phyloP scores from a whole-genome alignment of 176 grass and related monocot species.

The Elaeis guineensis region DNA sequence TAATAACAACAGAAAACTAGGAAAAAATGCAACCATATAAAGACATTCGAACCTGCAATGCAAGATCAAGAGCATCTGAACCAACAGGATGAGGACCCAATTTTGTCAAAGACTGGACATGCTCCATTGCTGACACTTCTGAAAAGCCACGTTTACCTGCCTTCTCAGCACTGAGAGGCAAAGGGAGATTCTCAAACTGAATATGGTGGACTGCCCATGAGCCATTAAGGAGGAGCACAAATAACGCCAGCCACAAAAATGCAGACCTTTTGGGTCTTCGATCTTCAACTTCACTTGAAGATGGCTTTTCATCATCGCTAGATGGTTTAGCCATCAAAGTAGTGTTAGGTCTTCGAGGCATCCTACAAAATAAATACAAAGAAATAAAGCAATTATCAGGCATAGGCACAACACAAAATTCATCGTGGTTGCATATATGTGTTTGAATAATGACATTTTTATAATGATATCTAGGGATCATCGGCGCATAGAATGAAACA shows the following conservation, averaged over 20 bases:
- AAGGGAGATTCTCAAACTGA: constrained; percentile 66
- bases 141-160: constrained; percentile 88
- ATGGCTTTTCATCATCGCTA: constrained; percentile 15
- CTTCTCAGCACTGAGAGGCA: constrained; percentile 54
- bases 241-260: constrained; percentile 57
- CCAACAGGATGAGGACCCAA: constrained; percentile 91
- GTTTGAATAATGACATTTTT: too few relatives aligned
- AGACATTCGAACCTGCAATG: constrained; percentile 48
- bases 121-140: constrained; percentile 65
- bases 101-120: constrained; percentile 68
- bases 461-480: too few relatives aligned
- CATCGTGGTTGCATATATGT: too few relatives aligned
- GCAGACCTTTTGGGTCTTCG: constrained; percentile 43
- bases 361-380: not conserved
- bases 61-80: constrained; percentile 74
- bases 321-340: constrained; percentile 10
- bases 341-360: not conserved
- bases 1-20: too few relatives aligned
- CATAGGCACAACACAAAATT: too few relatives aligned
- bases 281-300: constrained; percentile 17
- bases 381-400: not conserved
- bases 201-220: constrained; percentile 68
- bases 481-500: too few relatives aligned
- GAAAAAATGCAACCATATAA: too few relatives aligned
- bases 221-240: constrained; percentile 71